Base-by-base conservation (phyloP, 805 yeast genomes). In the Schizosaccharomyces osmophilus region DNA sequence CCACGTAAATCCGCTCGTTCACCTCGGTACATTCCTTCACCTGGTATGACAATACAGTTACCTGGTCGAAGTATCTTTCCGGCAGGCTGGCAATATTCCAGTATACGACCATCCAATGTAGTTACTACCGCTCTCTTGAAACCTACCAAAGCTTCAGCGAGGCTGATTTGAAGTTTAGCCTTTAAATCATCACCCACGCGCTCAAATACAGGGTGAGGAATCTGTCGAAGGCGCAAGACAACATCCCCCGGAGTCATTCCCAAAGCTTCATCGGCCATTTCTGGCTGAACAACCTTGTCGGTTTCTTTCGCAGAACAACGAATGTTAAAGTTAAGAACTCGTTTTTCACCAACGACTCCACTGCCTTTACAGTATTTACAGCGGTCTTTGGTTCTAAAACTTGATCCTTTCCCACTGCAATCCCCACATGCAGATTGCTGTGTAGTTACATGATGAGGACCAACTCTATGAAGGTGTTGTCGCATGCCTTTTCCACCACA, bases 81-180 rank as follows among this genome's bases (percentile, higher is more conserved):
- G 4, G 77, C 73, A 0, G 89, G 88, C 0, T 83, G 78, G 0
- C 80, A 73, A 15, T 89, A 69, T 61, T 78, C 78, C 13, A 66
- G 26, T 15, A 88, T 70, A 64, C 97, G 79, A 19, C 84, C 89
- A 71, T 93, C 97, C 62, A 89, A 75, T 64, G 87, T 93, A 65
- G 79, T 79, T 9, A 84, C 73, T 1, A 87, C 74, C 13, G 79
- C 77, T 61, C 79, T 77, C 43, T 78, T 73, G 67, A 89, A 84
- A 1, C 97, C 97, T 63, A 87, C 79, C n/a, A 90, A 74, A 0
- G 96, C 83, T 65, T 90, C 97, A 15, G 80, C 80, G 61, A 90
- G 73, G 1, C 94, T 75, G 48, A 90, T 79, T 6, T 73, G 74
- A 48, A 82, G 71, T 36, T 76, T 73, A 2, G 86, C 77, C 65